phyloP scores from a whole-genome alignment of 495 filamentous ascomycete genomes.

The Xylaria palmicola region DNA sequence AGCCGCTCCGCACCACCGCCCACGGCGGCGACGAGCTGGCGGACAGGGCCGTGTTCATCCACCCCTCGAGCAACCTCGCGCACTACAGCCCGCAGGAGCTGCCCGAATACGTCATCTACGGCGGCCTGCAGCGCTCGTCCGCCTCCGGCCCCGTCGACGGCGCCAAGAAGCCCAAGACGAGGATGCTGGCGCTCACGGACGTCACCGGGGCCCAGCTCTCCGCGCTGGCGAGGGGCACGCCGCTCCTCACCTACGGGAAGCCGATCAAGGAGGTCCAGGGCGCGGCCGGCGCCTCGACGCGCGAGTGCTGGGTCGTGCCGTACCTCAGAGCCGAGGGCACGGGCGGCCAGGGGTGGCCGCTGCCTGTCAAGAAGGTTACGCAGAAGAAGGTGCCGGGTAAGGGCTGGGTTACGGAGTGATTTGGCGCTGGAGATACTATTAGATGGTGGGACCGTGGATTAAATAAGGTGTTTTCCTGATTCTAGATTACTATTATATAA shows the following conservation, averaged over 20 bases:
- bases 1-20: constrained; percentile 50
- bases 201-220: constrained; percentile 75
- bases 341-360: constrained; percentile 71
- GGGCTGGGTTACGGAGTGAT: constrained; percentile 62
- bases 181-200: constrained; percentile 85
- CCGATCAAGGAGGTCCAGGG: constrained; percentile 70
- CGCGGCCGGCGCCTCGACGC: constrained; percentile 53
- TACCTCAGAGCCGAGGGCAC: constrained; percentile 64
- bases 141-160: constrained; percentile 43
- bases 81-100: constrained; percentile 65
- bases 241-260: constrained; percentile 81
- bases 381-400: constrained; percentile 70
- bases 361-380: constrained; percentile 77
- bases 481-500: background rate
- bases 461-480: too few relatives aligned
- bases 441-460: too few relatives aligned
- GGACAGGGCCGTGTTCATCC: constrained; percentile 71
- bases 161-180: constrained; percentile 65
- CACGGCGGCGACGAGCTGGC: constrained; percentile 36
- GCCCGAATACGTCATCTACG: constrained; percentile 85
- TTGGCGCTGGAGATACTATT: too few relatives aligned
- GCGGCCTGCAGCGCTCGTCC: constrained; percentile 69
- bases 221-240: constrained; percentile 78
- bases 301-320: constrained; percentile 82
- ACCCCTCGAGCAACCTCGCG: constrained; percentile 78